Percentiles rank a stretch among this genome's conserved stretches.
These are phyloP conservation scores for Rhizomucor pusillus DNA, from an alignment of 371 early-diverging fungal genomes.

Conservation along the genomic window DNA sequence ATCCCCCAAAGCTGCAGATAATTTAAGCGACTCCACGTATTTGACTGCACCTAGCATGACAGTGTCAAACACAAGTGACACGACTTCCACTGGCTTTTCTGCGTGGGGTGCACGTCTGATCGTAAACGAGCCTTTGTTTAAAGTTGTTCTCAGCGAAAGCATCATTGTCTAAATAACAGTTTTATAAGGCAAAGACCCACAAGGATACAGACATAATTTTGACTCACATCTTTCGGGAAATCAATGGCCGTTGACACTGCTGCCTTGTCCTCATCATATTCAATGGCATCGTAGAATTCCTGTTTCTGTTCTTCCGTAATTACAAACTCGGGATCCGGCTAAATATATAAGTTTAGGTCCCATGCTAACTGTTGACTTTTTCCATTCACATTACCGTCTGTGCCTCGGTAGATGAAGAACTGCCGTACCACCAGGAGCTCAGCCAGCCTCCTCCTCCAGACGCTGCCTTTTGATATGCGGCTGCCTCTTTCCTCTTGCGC, in stretches of 20 bases:
- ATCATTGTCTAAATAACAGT: constrained; percentile 49
- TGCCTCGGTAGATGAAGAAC: constrained; percentile 6
- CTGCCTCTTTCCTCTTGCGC: constrained; percentile 26
- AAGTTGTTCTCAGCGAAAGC: constrained; percentile 63
- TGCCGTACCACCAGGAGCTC: constrained; percentile 66
- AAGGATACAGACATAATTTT: not conserved
- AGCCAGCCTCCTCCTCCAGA: constrained; percentile 58
- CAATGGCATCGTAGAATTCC: constrained; percentile 93
- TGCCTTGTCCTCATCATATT: constrained; percentile 84
- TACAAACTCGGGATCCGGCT: constrained; percentile 36
- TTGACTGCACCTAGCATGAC: constrained; percentile 53
- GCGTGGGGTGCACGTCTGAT: constrained; percentile 69
- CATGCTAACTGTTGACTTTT: not conserved
- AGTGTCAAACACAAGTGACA: constrained; percentile 68
- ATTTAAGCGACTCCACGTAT: constrained; percentile 69
- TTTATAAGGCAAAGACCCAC: too few relatives aligned
- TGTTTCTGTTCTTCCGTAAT: constrained; percentile 78
- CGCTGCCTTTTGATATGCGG: constrained; percentile 17
- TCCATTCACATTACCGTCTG: constrained; percentile 8
- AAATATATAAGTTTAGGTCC: not conserved
- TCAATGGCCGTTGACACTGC: constrained; percentile 62
- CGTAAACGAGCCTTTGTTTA: constrained; percentile 86
- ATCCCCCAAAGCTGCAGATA: constrained; percentile 73
- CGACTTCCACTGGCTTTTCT: constrained; percentile 51
- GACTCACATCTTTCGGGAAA: constrained; percentile 73